Evolutionary conservation across 768 basidiomycete species (phyloP), one percentile per base, ranked within the genome.

Genomic region (Dacryopinax spathularia): DNA sequence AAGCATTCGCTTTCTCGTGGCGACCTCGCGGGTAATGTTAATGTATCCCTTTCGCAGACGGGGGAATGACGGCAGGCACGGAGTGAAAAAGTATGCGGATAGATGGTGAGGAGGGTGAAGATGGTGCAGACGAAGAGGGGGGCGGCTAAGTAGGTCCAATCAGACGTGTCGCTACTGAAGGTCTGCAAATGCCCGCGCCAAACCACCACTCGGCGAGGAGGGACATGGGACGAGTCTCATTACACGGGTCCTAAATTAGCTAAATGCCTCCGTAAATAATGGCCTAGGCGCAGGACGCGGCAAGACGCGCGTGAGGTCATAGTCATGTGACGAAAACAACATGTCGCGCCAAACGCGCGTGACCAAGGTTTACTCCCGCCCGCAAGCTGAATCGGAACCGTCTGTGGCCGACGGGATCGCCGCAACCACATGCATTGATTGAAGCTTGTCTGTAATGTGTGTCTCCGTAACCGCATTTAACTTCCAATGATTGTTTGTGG

Each of bases 301-400:
- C 43, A 12, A 29, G 31, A 56, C 48, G 31, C 48, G 48, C 48
- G 48, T 56, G 48, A 56, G 48, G n/a, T 22, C 7, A 56, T 5
- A 10, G 48, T 56, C 48, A 56, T 13, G 48, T 56, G 48, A 56
- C 48, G 31, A 56, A 56, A 56, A 56, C 48, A 56, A 56, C 48
- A 56, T 3, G 6, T 22, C 48, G 48, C 13, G 48, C 3, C 10
- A 13, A 18, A 9, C 25, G 48, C 25, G 48, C 48, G 48, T 56
- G 48, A 56, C 20, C 29, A 56, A 29, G 31, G 48, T 56, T 56
- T 56, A 29, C 48, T 29, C 48, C 48, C 48, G 48, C 43, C 6
- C 22, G n/a, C n/a, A n/a, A 15, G 43, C 43, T 13, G n/a, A 44
- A 44, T 44, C 43, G n/a, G 13, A 12, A 7, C 25, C n/a, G n/a